phyloP scores from a whole-genome alignment of 805 yeast species.

The Limtongia smithiae region DNA sequence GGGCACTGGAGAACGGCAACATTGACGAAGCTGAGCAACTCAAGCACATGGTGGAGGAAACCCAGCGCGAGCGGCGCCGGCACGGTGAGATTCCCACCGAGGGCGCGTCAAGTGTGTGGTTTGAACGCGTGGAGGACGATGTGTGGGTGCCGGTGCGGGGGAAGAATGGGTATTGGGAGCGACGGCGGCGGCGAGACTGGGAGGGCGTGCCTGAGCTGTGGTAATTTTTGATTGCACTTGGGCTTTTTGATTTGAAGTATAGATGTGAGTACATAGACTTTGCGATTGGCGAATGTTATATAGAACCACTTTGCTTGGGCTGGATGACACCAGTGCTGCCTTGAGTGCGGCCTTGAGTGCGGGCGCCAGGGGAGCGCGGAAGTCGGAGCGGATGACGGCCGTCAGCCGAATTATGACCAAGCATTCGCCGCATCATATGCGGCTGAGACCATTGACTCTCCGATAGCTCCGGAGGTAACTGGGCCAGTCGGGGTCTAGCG shows the following conservation, averaged over 20 bases:
- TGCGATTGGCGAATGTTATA: too few relatives aligned
- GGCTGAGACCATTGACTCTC: too few relatives aligned
- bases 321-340: too few relatives aligned
- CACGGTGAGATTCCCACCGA: constrained; percentile 21
- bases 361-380: too few relatives aligned
- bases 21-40: constrained; percentile 66
- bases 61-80: constrained; percentile 74
- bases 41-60: constrained; percentile 69
- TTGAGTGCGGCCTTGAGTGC: too few relatives aligned
- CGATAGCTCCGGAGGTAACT: too few relatives aligned
- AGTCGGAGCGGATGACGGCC: too few relatives aligned
- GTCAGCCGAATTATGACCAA: too few relatives aligned
- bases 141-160: constrained; percentile 28
- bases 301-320: too few relatives aligned
- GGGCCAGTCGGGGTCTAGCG: too few relatives aligned
- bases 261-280: neutral
- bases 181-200: constrained; percentile 16
- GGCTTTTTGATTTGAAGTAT: neutral
- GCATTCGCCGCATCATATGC: too few relatives aligned
- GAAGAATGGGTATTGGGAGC: constrained; percentile 23
- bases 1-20: constrained; percentile 64
- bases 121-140: constrained; percentile 18
- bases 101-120: constrained; percentile 23
- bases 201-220: constrained; percentile 17
- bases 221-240: too few relatives aligned